phyloP scores from a whole-genome alignment of 2,329 filamentous ascomycete genomes.

The Aspergillus floridensis region DNA sequence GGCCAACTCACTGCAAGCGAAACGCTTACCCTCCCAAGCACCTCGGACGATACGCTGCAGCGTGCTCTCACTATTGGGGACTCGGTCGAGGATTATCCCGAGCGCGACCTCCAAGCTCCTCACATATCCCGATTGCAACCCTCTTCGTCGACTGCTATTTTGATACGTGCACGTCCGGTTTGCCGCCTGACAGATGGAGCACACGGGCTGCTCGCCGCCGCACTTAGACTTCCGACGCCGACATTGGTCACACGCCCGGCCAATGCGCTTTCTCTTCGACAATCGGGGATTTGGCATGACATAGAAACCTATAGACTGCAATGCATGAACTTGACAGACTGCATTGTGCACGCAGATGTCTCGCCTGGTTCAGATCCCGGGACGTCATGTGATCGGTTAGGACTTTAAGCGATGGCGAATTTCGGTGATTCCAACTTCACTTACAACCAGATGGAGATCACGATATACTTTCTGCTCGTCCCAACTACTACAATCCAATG shows the following conservation, averaged over 20 bases:
- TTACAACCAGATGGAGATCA: too few species aligned
- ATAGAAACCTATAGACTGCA: neutral
- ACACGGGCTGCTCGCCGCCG: slow-evolving; percentile 64
- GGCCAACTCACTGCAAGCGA: slow-evolving; percentile 32
- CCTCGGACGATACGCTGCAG: neutral
- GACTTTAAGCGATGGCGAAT: neutral
- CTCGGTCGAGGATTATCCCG: slow-evolving; percentile 43
- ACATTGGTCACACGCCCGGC: slow-evolving; percentile 60
- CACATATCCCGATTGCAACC: slow-evolving; percentile 72
- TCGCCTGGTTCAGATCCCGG: too few species aligned
- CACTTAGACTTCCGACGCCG: slow-evolving; percentile 68
- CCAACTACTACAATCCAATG: too few species aligned
- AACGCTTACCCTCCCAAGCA: neutral
- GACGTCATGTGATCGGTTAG: neutral
- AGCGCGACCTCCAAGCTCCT: slow-evolving; percentile 65
- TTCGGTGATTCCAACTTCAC: neutral
- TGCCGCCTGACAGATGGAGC: slow-evolving; percentile 55
- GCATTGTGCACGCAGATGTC: too few species aligned
- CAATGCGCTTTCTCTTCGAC: slow-evolving; percentile 30
- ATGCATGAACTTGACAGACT: neutral
- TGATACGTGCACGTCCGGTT: slow-evolving; percentile 20
- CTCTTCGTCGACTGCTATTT: slow-evolving; percentile 48
- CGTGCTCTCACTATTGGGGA: neutral
- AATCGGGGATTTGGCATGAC: neutral
- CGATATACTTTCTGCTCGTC: too few species aligned